Percentiles rank a stretch among this genome's conserved stretches.
phyloP scores from a whole-genome alignment of 2,329 filamentous ascomycete species.

The Fusarium temperatum region DNA sequence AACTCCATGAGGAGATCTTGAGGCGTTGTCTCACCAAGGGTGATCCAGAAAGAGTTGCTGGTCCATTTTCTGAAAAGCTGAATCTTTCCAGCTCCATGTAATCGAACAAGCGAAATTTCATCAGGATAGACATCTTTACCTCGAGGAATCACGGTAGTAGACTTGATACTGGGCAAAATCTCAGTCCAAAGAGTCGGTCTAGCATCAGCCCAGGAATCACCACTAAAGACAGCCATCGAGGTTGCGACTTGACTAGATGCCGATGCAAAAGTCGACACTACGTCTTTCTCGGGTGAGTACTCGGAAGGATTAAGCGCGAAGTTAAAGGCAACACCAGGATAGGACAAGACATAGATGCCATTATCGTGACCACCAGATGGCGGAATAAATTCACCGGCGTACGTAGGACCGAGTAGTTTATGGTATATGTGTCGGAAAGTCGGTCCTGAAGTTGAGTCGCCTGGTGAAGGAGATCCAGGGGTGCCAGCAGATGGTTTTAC shows the following conservation, averaged over 20 bases:
- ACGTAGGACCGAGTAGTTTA: constrained; percentile 90
- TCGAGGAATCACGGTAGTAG: constrained; percentile 73
- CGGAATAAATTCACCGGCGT: constrained; percentile 89
- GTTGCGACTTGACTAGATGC: constrained; percentile 78
- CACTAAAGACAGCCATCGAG: constrained; percentile 91
- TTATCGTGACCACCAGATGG: constrained; percentile 63
- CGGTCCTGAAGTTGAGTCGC: constrained; percentile 63
- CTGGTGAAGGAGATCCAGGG: constrained; percentile 47
- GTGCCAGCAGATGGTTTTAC: constrained; percentile 66
- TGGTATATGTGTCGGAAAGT: constrained; percentile 92
- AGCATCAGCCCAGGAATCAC: constrained; percentile 88
- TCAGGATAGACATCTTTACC: constrained; percentile 84
- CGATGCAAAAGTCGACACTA: constrained; percentile 85
- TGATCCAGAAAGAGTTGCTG: constrained; percentile 73
- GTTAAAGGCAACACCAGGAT: constrained; percentile 92
- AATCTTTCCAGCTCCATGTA: constrained; percentile 81
- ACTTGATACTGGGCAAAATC: constrained; percentile 76
- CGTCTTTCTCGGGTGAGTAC: constrained; percentile 81
- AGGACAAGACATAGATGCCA: constrained; percentile 90
- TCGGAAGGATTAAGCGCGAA: constrained; percentile 80
- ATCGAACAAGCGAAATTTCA: constrained; percentile 82
- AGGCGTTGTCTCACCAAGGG: constrained; percentile 85
- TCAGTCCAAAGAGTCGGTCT: constrained; percentile 80
- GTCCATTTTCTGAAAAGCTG: constrained; percentile 80
- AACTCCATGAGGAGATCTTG: constrained; percentile 92